Base-by-base conservation (phyloP, 805 yeast genomes). In the Candida parachauliodes region DNA sequence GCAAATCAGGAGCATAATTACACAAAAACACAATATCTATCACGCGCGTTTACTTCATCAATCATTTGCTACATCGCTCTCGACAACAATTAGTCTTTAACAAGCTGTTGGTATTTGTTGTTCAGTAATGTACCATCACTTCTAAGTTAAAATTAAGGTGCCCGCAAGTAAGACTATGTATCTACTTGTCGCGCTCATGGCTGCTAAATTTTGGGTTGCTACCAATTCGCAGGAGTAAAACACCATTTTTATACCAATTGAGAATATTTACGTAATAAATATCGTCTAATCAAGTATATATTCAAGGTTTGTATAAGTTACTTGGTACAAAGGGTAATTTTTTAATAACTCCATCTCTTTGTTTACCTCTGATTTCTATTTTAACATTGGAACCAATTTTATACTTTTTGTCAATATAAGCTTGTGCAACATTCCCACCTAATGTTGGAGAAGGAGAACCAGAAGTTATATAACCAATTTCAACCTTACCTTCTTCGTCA, bases 351-450 rank as follows among this genome's bases (percentile, higher is more conserved):
- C 88, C 96, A 23, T 81, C 82, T 55, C 89, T 79, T 49, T 70
- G 60, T 55, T 88, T 89, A 49, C 91, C 93, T 58, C 98, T 79
- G 39, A 91, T 83, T 50, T 86, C 83, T 36, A 89, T 80, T 39
- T 77, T 57, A 18, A 89, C 69, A 39, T 74, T 66, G 5, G 89
- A 79, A 3, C 95, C 97, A 14, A 75, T 66, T 65, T 91, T 93
- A 50, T 67, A 70, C 2, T 77, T 79, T 51, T 85, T 80, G 44
- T 84, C 73, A 19, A 93, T 73, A 61, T 87, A 93, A 8, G 84
- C 96, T 74, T 89, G 96, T 16, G 95, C 96, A 40, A 93, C 83
- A 55, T 93, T 93, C 42, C 76, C 75, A 21, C 83, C 83, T 38
- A 84, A 59, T 15, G 74, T 69, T 52, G 83, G 72, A 46, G 83